Evolutionary conservation across 2,329 filamentous ascomycete genomes (phyloP), one percentile per base, ranked within the genome.

Genomic region (Apiospora rasikravindrae): DNA sequence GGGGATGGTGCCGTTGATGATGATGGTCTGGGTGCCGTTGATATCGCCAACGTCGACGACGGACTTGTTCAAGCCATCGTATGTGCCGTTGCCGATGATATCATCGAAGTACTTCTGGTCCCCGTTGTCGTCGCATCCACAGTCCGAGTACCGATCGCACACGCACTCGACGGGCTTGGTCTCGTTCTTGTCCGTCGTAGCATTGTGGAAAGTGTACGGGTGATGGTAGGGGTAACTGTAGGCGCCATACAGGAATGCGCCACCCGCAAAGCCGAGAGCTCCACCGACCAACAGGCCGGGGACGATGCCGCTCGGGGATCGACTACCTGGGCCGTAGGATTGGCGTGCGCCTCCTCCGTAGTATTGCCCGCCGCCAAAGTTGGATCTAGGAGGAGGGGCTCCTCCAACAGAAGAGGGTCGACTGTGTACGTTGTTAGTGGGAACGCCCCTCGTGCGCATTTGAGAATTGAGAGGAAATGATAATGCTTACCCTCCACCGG

Each of bases 1-100:
- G 42, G 91, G 88, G 4, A 96, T 83, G 0, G 92, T 93, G n/a
- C 94, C 94, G 79, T 95, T 94, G 79, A 96, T 83, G 42, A 93
- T 84, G 49, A 96, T 87, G 1, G 89, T 91, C 4, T 82, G 82
- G 1, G 87, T 92, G 69, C 90, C 90, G 71, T 93, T 91, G 73
- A 92, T 86, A 70, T 86, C 82, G 2, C 87, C 88, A 0, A 95
- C 87, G 16, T 85, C 87, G 71, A 94, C 87, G 1, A 94, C 76
- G 0, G 85, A 86, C 76, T 89, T 86, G 83, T 94, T 91, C 70
- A 93, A 83, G 2, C 79, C 82, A 3, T 79, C 78, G 75, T 91
- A 91, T 74, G 86, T 90, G 51, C 90, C 91, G 78, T 92, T 88
- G 71, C 91, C 92, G 61, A 95, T 85, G 13, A 95, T 78, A 11